Conservation (phyloP, 2,329 filamentous ascomycete genomes). For the Aureobasidium mangrovei region DNA sequence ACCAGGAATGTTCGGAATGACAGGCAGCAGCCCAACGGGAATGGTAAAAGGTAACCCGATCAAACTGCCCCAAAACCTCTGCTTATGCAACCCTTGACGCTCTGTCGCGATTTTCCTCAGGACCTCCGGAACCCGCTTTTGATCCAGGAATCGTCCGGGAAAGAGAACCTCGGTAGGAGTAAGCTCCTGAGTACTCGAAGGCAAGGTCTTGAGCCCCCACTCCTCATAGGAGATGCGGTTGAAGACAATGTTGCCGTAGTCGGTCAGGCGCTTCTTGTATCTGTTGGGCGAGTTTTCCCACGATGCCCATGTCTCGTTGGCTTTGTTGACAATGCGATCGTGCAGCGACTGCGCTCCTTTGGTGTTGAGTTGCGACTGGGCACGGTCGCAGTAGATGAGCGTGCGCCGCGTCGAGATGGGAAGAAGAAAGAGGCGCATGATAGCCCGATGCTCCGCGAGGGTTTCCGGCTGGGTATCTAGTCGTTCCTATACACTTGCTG, state of each 20-base stretch:
- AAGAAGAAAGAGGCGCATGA: slow-evolving; percentile 87
- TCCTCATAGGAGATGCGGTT: slow-evolving; percentile 90
- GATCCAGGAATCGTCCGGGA: slow-evolving; percentile 60
- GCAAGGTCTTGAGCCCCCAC: slow-evolving; percentile 95
- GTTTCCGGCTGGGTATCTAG: background rate
- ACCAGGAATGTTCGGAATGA: slow-evolving; percentile 14
- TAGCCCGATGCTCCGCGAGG: background rate
- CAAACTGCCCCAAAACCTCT: slow-evolving; percentile 70
- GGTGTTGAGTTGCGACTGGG: slow-evolving; percentile 30
- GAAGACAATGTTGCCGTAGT: slow-evolving; percentile 73
- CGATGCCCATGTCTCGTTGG: slow-evolving; percentile 66
- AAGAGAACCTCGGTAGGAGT: slow-evolving; percentile 55
- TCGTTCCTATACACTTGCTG: background rate
- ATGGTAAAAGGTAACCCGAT: slow-evolving; percentile 73
- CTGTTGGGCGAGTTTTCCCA: slow-evolving; percentile 66
- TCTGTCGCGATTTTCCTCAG: slow-evolving; percentile 67
- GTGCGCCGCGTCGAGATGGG: slow-evolving; percentile 87
- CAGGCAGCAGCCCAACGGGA: slow-evolving; percentile 37
- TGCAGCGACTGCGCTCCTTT: slow-evolving; percentile 46
- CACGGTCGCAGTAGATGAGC: slow-evolving; percentile 82
- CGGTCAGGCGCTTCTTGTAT: slow-evolving; percentile 85
- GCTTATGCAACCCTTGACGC: slow-evolving; percentile 67
- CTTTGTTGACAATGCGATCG: slow-evolving; percentile 63
- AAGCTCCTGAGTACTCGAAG: slow-evolving; percentile 55
- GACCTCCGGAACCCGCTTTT: slow-evolving; percentile 52